These are phyloP conservation scores for Pseudopithomyces chartarum DNA, from an alignment of 2,329 filamentous ascomycete species.

Conservation along the genomic window DNA sequence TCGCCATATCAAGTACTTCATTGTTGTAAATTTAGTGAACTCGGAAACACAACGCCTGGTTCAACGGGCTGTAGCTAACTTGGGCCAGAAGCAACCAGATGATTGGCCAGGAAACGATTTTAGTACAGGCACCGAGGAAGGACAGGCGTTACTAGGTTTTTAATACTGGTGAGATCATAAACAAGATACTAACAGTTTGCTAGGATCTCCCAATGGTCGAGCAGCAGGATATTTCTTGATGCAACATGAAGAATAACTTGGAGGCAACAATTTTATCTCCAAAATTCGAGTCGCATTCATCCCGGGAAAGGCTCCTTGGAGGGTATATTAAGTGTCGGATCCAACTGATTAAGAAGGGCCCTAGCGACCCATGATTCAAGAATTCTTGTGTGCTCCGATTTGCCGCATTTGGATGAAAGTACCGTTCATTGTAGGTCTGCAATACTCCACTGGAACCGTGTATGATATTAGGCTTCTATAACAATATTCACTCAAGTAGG, in stretches of 20 bases:
- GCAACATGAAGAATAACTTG: not conserved
- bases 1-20: not conserved
- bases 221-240: not conserved
- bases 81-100: not conserved
- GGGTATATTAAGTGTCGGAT: not conserved
- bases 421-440: too few species aligned
- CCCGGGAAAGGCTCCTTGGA: not conserved
- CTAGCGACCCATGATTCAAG: not conserved
- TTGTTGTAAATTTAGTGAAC: not conserved
- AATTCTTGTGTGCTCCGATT: too few species aligned
- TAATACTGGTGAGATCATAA: not conserved
- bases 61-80: not conserved
- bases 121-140: not conserved
- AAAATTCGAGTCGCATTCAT: not conserved
- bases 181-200: not conserved
- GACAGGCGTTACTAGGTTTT: not conserved
- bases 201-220: not conserved
- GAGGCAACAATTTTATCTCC: not conserved
- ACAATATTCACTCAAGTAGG: too few species aligned
- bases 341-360: not conserved
- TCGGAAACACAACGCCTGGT: not conserved
- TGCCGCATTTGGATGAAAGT: too few species aligned
- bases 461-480: too few species aligned
- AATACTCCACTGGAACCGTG: too few species aligned
- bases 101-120: not conserved